A percentile compares a stretch with the other conserved stretches of the same genome.
Conservation (phyloP, 2,329 filamentous ascomycete species). For the Aspergillus phoenicis region DNA sequence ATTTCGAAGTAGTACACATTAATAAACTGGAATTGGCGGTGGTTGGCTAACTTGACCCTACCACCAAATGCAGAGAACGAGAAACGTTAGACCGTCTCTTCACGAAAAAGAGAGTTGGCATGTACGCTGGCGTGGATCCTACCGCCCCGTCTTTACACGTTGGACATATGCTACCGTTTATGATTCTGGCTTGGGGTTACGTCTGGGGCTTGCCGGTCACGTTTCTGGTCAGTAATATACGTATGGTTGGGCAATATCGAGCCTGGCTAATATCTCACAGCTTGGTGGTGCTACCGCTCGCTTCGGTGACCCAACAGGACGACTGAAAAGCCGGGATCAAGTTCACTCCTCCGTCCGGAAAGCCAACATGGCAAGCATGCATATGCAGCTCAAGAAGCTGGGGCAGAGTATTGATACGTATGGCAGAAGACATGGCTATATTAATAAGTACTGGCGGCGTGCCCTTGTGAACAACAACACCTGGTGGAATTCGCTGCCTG, state of each 20-base stretch:
- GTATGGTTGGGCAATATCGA: background rate
- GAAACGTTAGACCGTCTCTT: conserved; percentile 48
- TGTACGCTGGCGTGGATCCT: conserved; percentile 54
- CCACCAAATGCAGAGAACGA: conserved; percentile 36
- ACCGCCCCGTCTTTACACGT: conserved; percentile 54
- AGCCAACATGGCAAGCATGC: conserved; percentile 52
- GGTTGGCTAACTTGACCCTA: conserved; percentile 16
- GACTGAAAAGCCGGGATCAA: conserved; percentile 43
- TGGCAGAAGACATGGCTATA: conserved; percentile 66
- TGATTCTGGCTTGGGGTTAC: conserved; percentile 54
- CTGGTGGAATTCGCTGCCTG: conserved; percentile 74
- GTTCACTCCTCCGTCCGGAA: conserved; percentile 44
- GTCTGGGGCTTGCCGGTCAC: conserved; percentile 50
- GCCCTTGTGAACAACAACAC: conserved; percentile 76
- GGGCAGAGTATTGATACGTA: conserved; percentile 73
- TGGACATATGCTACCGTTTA: conserved; percentile 55
- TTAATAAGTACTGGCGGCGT: conserved; percentile 61
- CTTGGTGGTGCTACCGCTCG: conserved; percentile 50
- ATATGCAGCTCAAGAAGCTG: conserved; percentile 59
- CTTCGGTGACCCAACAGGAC: conserved; percentile 52
- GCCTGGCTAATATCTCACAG: conserved; percentile 33
- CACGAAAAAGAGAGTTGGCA: conserved; percentile 49
- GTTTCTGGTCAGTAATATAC: conserved; percentile 44
- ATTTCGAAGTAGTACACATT: background rate
- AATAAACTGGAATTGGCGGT: background rate